Conservation (phyloP, 2,329 filamentous ascomycete genomes). For the Didymella glomerata region DNA sequence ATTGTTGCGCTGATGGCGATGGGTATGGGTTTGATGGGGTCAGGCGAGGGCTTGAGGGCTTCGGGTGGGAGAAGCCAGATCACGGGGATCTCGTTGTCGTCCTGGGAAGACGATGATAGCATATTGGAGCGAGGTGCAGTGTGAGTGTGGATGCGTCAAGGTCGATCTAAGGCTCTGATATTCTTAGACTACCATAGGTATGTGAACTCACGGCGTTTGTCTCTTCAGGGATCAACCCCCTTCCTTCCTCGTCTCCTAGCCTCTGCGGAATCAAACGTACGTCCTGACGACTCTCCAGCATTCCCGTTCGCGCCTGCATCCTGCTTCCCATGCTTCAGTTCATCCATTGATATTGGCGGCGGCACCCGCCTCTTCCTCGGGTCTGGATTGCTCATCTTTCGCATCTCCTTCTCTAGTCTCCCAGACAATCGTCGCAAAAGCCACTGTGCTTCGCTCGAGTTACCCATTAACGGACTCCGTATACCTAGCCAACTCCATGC, state of each 20-base stretch:
- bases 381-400: constrained; percentile 37
- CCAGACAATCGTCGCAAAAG: constrained; percentile 71
- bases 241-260: constrained; percentile 13
- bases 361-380: constrained; percentile 28
- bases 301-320: constrained; percentile 9
- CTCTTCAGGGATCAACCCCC: constrained; percentile 13
- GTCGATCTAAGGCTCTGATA: too few species aligned
- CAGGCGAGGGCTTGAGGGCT: not conserved
- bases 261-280: constrained; percentile 23
- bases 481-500: constrained; percentile 80
- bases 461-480: constrained; percentile 73
- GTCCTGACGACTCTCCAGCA: constrained; percentile 19
- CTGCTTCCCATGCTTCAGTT: constrained; percentile 23
- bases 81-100: constrained; percentile 1
- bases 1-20: constrained; percentile 18
- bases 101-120: not conserved
- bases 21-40: constrained; percentile 5
- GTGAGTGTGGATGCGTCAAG: too few species aligned
- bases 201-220: constrained; percentile 4
- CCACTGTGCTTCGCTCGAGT: constrained; percentile 75
- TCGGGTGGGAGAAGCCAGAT: constrained; percentile 16
- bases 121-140: too few species aligned
- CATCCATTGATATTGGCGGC: constrained; percentile 48
- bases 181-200: too few species aligned
- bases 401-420: constrained; percentile 59